These are phyloP conservation scores for Neocatenulostroma microsporum DNA, from an alignment of 2,329 filamentous ascomycete genomes.

Conservation along the genomic window DNA sequence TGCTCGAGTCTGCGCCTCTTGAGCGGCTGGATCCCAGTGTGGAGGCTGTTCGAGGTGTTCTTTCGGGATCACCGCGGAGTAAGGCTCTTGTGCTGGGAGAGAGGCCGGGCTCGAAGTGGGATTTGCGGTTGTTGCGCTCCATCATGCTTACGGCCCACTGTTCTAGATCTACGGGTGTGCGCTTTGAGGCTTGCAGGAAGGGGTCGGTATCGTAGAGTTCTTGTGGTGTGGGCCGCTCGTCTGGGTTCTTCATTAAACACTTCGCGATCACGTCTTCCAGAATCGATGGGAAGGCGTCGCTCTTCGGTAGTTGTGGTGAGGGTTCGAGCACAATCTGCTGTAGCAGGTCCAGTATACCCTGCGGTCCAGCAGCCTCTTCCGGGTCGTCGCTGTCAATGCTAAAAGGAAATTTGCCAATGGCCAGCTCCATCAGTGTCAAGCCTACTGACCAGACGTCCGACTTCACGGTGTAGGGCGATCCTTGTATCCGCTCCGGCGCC, in stretches of 20 bases:
- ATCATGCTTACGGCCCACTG: conserved; percentile 93
- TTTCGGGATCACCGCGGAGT: conserved; percentile 44
- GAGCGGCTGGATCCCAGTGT: not conserved
- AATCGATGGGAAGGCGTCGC: conserved; percentile 91
- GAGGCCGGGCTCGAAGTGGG: conserved; percentile 73
- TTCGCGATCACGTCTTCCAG: conserved; percentile 96
- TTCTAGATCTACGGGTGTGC: conserved; percentile 86
- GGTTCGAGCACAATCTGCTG: conserved; percentile 98
- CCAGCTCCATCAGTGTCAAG: conserved; percentile 89
- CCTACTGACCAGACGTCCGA: conserved; percentile 99
- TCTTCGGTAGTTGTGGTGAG: conserved; percentile 87
- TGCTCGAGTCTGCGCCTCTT: not conserved
- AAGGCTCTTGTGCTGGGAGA: conserved; percentile 72
- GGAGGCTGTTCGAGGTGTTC: conserved; percentile 13
- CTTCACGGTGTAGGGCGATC: conserved; percentile 93
- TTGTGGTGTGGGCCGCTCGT: conserved; percentile 81
- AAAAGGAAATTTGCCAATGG: conserved; percentile 96
- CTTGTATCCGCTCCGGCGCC: conserved; percentile 96
- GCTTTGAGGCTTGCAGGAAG: conserved; percentile 92
- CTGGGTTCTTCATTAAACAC: conserved; percentile 83
- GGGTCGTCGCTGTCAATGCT: conserved; percentile 68
- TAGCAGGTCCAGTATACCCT: conserved; percentile 88
- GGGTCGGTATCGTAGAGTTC: conserved; percentile 89
- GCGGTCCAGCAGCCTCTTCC: conserved; percentile 61
- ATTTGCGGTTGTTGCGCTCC: conserved; percentile 92